These are phyloP conservation scores for Plasmodium knowlesi DNA, from an alignment of 169 alveolate species.

Conservation along the genomic window DNA sequence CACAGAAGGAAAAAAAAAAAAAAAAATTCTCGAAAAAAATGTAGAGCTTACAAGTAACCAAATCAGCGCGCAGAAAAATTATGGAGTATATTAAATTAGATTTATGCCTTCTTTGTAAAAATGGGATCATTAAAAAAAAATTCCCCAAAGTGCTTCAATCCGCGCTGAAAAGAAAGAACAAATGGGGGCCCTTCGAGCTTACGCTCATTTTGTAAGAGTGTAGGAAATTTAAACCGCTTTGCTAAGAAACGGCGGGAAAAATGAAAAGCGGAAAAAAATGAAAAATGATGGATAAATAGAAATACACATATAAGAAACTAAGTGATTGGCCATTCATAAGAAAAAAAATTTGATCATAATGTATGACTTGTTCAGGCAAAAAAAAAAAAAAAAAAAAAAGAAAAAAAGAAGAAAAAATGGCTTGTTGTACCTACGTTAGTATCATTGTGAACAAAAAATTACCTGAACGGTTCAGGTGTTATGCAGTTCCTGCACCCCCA, in stretches of 20 bases:
- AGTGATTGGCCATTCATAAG: background rate
- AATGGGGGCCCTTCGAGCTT: background rate
- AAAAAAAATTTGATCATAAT: background rate
- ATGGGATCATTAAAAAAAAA: background rate
- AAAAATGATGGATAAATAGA: background rate
- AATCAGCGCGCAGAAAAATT: background rate
- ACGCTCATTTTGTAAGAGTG: background rate
- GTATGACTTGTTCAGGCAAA: too few relatives aligned
- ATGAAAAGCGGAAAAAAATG: background rate
- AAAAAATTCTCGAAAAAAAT: background rate
- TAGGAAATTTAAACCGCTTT: background rate
- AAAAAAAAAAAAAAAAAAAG: background rate
- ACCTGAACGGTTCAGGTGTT: background rate
- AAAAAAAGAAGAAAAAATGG: background rate
- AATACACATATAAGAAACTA: background rate
- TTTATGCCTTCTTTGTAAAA: background rate
- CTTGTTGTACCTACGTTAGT: background rate
- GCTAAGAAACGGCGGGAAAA: background rate
- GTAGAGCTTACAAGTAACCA: background rate
- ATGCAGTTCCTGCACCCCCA: background rate
- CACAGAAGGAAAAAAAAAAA: background rate
- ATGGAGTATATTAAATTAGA: background rate
- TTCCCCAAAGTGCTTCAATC: background rate
- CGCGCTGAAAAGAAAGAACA: background rate
- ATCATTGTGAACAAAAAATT: background rate